Base-by-base conservation (phyloP, 768 basidiomycete genomes). In the Daedaleopsis sinensis region DNA sequence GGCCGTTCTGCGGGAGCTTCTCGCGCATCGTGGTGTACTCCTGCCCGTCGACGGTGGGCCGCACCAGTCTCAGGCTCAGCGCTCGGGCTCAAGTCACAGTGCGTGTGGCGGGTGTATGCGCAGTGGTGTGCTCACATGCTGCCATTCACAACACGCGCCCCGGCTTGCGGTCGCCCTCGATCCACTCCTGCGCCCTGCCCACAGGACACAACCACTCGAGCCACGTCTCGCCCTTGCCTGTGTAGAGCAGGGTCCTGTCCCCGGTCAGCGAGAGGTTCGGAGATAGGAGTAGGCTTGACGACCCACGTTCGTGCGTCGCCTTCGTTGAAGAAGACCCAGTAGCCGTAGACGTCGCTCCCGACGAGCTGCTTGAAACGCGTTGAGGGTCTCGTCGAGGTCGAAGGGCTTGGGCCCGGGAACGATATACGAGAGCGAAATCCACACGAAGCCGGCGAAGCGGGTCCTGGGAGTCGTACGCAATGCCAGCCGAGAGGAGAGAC, bases 371-470 rank as follows among this genome's bases (percentile, higher is more conserved):
- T 66, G 32, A 71, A 57, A 32, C n/a, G 57, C 47, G 44, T 70
- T 69, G 32, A 75, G 61, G n/a, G 68, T 46, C 9, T 61, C 8
- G 18, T 73, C 59, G 46, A 73, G 46, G 18, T 76, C 68, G 16
- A 71, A 63, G 24, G 49, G 49, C 5, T 70, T 62, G 8, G 57
- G 62, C 11, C 38, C 36, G 2, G 76, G 77, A 0, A 73, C 67
- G 7, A 57, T 21, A 62, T 79, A 81, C 19, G 75, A 55, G 35
- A 77, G 67, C 0, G 72, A 62, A 11, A 74, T 59, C 67, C 77
- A 81, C 3, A 60, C 76, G 54, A 77, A 78, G 11, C 74, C 81
- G 16, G 71, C 56, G 66, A 82, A 77, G 36, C 80, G 75, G n/a
- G 24, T 80, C 72, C 0, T 76, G 73, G 51, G 76, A 69, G 63